phyloP scores from a whole-genome alignment of 495 filamentous ascomycete species.

The Penicillium maclennaniae region DNA sequence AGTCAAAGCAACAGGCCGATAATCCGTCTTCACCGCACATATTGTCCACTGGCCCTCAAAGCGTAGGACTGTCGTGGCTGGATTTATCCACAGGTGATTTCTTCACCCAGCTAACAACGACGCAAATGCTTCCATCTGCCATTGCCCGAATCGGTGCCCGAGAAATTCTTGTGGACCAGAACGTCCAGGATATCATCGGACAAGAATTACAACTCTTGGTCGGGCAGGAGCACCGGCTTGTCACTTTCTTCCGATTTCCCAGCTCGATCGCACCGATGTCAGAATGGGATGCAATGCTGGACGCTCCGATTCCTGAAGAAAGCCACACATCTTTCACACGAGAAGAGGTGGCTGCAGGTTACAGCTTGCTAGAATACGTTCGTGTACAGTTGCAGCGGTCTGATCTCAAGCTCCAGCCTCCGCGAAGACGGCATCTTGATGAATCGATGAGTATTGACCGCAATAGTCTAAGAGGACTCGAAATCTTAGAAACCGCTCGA shows the following conservation, averaged over 20 bases:
- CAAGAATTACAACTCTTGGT: slow-evolving; percentile 40
- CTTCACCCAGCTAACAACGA: slow-evolving; percentile 75
- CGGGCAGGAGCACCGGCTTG: slow-evolving; percentile 43
- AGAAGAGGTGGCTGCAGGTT: slow-evolving; percentile 60
- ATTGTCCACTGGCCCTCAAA: slow-evolving; percentile 36
- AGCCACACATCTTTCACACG: slow-evolving; percentile 38
- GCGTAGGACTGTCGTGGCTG: slow-evolving; percentile 84
- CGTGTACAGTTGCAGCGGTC: slow-evolving; percentile 68
- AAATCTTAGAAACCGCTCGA: slow-evolving; percentile 79
- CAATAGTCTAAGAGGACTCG: slow-evolving; percentile 81
- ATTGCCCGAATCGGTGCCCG: slow-evolving; percentile 78
- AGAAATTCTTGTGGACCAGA: slow-evolving; percentile 75
- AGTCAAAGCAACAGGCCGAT: slow-evolving; percentile 19
- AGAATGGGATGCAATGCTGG: slow-evolving; percentile 73
- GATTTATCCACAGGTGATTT: slow-evolving; percentile 94
- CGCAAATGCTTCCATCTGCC: slow-evolving; percentile 68
- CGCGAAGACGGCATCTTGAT: slow-evolving; percentile 62
- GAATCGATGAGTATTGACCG: slow-evolving; percentile 89
- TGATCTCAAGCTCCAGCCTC: slow-evolving; percentile 83
- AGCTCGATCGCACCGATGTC: slow-evolving; percentile 41
- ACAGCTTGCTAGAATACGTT: slow-evolving; percentile 78
- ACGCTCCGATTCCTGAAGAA: slow-evolving; percentile 51
- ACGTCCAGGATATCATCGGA: slow-evolving; percentile 46
- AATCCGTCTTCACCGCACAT: slow-evolving; percentile 29
- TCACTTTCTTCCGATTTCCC: slow-evolving; percentile 40